phyloP scores from a whole-genome alignment of 1,284 basidiomycete genomes.

The Melampsora larici-populina region DNA sequence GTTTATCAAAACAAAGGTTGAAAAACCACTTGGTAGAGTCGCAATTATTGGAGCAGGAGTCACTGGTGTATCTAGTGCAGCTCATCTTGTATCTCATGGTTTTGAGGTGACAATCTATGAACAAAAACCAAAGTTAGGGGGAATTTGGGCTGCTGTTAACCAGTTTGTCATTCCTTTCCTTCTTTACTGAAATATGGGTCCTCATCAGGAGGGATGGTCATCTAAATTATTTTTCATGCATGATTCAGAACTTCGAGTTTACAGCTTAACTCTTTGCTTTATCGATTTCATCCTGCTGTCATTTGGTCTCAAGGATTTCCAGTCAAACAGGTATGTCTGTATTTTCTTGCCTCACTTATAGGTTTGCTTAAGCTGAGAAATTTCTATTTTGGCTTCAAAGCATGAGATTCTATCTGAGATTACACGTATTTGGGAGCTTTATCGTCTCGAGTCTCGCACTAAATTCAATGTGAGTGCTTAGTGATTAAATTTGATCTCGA shows the following conservation, averaged over 20 bases:
- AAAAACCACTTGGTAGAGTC: constrained; percentile 28
- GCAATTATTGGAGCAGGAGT: constrained; percentile 41
- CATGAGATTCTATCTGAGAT: constrained; percentile 29
- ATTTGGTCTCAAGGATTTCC: constrained; percentile 36
- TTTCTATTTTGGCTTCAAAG: not conserved
- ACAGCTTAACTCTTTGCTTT: constrained; percentile 38
- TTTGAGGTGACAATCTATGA: constrained; percentile 42
- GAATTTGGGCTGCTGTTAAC: constrained; percentile 42
- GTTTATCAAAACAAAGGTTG: not conserved
- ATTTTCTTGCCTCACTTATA: not conserved
- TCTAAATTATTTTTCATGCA: not conserved
- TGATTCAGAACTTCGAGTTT: constrained; percentile 32
- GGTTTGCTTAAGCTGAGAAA: not conserved
- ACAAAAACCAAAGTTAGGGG: constrained; percentile 12
- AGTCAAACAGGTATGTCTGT: constrained; percentile 27
- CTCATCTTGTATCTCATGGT: constrained; percentile 28
- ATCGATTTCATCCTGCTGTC: constrained; percentile 43
- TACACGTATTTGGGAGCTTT: constrained; percentile 28
- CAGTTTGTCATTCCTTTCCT: constrained; percentile 4
- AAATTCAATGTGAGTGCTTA: constrained; percentile 24
- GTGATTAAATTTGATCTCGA: too few species aligned
- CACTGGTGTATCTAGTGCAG: constrained; percentile 41
- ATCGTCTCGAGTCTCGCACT: constrained; percentile 25
- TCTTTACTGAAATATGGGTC: not conserved
- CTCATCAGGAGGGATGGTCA: not conserved